Conservation (phyloP, 2,329 filamentous ascomycete genomes). For the Alternaria panax region DNA sequence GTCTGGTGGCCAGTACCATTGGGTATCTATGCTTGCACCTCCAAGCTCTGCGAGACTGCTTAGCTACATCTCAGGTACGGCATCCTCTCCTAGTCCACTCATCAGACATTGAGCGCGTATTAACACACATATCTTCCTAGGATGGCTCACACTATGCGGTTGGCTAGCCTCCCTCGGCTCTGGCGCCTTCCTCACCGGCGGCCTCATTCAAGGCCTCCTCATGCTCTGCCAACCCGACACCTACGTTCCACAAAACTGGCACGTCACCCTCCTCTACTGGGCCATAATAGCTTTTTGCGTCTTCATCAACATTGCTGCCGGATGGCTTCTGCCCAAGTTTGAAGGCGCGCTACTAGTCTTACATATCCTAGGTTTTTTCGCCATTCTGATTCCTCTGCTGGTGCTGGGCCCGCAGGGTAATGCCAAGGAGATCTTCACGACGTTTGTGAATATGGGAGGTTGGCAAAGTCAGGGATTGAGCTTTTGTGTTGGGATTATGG, state of each 20-base stretch:
- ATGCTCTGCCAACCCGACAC: constrained; percentile 47
- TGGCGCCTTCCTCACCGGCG: constrained; percentile 35
- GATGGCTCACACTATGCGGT: constrained; percentile 53
- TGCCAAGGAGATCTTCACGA: constrained; percentile 53
- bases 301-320: constrained; percentile 55
- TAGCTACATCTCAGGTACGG: constrained; percentile 51
- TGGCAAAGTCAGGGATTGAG: constrained; percentile 56
- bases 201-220: constrained; percentile 42
- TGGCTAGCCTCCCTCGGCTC: constrained; percentile 50
- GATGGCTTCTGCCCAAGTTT: constrained; percentile 54
- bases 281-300: constrained; percentile 51
- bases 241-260: constrained; percentile 55
- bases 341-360: constrained; percentile 57
- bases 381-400: constrained; percentile 56
- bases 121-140: constrained; percentile 18
- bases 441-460: constrained; percentile 55
- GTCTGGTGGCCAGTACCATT: constrained; percentile 46
- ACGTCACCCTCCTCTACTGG: constrained; percentile 59
- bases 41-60: constrained; percentile 46
- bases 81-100: not conserved
- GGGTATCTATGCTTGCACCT: constrained; percentile 54
- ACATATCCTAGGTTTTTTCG: constrained; percentile 60
- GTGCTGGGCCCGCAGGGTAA: constrained; percentile 51
- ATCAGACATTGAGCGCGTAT: not conserved
- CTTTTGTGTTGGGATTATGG: constrained; percentile 50